A percentile compares a stretch with the other conserved stretches of the same genome.
Evolutionary conservation across 352 stramenopile species (phyloP).

Genomic region (Phytophthora ramorum): DNA sequence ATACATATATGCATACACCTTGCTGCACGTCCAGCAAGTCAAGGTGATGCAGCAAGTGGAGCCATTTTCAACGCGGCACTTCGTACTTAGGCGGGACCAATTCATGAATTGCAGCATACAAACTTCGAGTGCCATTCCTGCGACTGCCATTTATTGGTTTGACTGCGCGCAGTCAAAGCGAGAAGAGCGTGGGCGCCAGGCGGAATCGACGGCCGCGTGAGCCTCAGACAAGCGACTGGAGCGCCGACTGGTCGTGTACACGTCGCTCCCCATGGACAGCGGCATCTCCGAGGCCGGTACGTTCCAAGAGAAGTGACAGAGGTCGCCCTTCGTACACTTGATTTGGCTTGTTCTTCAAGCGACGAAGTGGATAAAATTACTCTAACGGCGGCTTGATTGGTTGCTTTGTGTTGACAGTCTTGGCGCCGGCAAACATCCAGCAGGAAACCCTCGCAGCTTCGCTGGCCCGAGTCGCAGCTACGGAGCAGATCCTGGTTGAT

Average conservation of each 20-base stretch:
- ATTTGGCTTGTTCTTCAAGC: background rate
- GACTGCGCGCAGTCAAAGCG: conserved; percentile 8
- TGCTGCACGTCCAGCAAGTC: background rate
- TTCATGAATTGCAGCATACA: conserved; percentile 72
- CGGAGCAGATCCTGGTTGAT: background rate
- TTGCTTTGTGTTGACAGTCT: background rate
- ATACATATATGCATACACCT: background rate
- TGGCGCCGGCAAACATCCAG: background rate
- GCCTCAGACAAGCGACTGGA: background rate
- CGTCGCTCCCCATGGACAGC: conserved; percentile 25
- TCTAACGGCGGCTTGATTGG: conserved; percentile 1
- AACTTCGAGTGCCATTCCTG: conserved; percentile 30
- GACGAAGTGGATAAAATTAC: background rate
- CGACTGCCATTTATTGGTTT: conserved; percentile 37
- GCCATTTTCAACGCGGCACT: background rate
- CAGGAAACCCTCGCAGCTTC: background rate
- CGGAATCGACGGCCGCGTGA: background rate
- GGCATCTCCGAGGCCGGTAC: conserved; percentile 8
- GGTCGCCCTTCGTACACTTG: conserved; percentile 2
- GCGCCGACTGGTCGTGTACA: background rate
- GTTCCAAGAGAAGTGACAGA: conserved; percentile 8
- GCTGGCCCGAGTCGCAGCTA: background rate
- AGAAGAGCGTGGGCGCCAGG: conserved; percentile 11
- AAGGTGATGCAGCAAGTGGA: conserved; percentile 1
- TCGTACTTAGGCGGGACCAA: conserved; percentile 35